Conservation (phyloP, 441 rosid genomes). For the Erodium trifolium region DNA sequence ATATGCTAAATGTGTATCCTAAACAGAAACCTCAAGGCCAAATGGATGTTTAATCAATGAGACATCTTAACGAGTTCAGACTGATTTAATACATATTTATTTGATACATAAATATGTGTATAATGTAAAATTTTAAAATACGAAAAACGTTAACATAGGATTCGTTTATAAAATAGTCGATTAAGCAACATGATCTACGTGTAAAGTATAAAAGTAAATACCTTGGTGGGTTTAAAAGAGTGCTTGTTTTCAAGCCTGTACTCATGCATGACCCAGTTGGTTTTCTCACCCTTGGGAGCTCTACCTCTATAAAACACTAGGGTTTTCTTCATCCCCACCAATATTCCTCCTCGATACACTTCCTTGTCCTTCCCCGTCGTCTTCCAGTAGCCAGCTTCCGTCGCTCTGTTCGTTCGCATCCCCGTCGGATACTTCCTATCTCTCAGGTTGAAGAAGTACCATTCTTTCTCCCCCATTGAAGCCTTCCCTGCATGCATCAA, state of each 20-base stretch:
- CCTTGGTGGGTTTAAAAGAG: constrained; percentile 42
- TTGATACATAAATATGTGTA: too few relatives aligned
- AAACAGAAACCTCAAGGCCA: too few relatives aligned
- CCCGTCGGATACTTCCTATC: constrained; percentile 75
- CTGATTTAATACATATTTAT: too few relatives aligned
- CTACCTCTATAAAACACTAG: constrained; percentile 65
- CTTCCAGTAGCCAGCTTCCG: constrained; percentile 28
- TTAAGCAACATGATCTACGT: too few relatives aligned
- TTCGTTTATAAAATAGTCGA: too few relatives aligned
- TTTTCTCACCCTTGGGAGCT: constrained; percentile 74
- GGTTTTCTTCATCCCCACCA: constrained; percentile 77
- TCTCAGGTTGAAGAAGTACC: constrained; percentile 63
- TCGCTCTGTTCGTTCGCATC: constrained; percentile 65
- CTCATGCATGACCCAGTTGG: constrained; percentile 77
- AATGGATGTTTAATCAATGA: too few relatives aligned
- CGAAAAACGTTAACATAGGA: too few relatives aligned
- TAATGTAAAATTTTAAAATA: too few relatives aligned
- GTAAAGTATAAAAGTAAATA: constrained; percentile 10
- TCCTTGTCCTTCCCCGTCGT: constrained; percentile 58
- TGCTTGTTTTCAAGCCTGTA: constrained; percentile 48
- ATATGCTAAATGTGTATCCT: too few relatives aligned
- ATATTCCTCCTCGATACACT: constrained; percentile 35
- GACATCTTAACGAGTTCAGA: too few relatives aligned
- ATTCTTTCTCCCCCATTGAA: constrained; percentile 70
- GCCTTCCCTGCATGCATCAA: constrained; percentile 40